Base-by-base conservation (phyloP, 495 filamentous ascomycete genomes). In the Tirmania nivea region DNA sequence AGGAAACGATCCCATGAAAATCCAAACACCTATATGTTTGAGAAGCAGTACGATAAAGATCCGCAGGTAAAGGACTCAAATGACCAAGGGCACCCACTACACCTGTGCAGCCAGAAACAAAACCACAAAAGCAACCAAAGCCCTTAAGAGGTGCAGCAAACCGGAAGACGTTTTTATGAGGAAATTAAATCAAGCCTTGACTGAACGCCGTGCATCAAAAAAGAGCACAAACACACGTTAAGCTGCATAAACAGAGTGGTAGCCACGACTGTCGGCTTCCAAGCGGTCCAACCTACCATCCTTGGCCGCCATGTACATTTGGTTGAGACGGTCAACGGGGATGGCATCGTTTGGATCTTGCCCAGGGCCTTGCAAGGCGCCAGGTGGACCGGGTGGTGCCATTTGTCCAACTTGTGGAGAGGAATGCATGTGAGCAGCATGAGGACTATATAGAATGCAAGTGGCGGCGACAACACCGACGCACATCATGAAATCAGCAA, bases 341-440 rank as follows among this genome's bases (percentile, higher is more conserved):
- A 71, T 63, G 34, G 70, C 63, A 37, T 71, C 68, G 21, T 62
- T 66, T 19, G 69, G 66, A 51, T 71, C 70, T 47, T 68, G 66
- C 53, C 59, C 62, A 45, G 39, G 39, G 54, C 65, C 68, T n/a
- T 67, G 60, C 31, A 71, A 50, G 2, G 69, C 66, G 11, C 71
- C 71, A 34, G 71, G 71, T 5, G 67, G 68, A 19, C 67, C 69
- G 50, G 63, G 66, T 11, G 67, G 67, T 56, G 63, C 62, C 37
- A 64, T 63, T 51, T 66, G 67, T 16, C 69, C 64, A 11, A 63
- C 60, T 47, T 60, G 63, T 51, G 66, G 67, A 34, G 68, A 67
- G 51, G 69, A 69, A 56, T 73, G 71, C 60, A 66, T 64, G 49
- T 73, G 71, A 58, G 68, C 68, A 52, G 71, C 67, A 63, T 73